Evolutionary conservation across 176 grass and related monocot species (phyloP).

Genomic region (Cenchrus fungigraminus): DNA sequence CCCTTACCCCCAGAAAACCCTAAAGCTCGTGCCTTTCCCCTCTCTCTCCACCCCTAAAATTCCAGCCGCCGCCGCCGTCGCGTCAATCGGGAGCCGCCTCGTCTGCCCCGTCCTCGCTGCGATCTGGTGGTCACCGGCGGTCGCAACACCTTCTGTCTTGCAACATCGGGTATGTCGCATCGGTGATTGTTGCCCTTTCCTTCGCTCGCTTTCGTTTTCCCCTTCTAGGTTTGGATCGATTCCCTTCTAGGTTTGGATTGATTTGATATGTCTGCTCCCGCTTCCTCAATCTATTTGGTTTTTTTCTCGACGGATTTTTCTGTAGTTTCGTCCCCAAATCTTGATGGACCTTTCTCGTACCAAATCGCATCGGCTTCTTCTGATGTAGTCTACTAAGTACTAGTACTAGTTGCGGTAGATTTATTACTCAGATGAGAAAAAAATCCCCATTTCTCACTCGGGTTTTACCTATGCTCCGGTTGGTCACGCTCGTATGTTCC

Average conservation of each 20-base stretch:
- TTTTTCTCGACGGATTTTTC: slow-evolving; percentile 18
- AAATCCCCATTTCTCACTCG: neutral
- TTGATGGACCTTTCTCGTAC: slow-evolving; percentile 22
- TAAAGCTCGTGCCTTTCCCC: slow-evolving; percentile 46
- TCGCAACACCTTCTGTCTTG: neutral
- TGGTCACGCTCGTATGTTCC: neutral
- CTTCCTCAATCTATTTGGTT: neutral
- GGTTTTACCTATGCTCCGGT: neutral
- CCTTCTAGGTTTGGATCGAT: slow-evolving; percentile 21
- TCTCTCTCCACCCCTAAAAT: slow-evolving; percentile 33
- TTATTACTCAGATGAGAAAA: slow-evolving; percentile 34
- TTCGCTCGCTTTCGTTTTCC: slow-evolving; percentile 5
- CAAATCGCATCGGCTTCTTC: slow-evolving; percentile 25
- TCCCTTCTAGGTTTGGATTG: slow-evolving; percentile 20
- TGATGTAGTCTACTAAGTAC: too few relatives aligned
- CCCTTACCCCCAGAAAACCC: slow-evolving; percentile 39
- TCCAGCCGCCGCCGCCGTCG: slow-evolving; percentile 11
- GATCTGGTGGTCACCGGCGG: neutral
- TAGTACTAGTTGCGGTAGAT: slow-evolving; percentile 28
- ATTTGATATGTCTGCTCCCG: slow-evolving; percentile 21
- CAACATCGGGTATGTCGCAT: slow-evolving; percentile 3
- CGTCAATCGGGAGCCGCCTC: neutral
- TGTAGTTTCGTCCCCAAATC: slow-evolving; percentile 21
- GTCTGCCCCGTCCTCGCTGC: neutral
- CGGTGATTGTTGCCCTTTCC: slow-evolving; percentile 2